A percentile compares a stretch with the other conserved stretches of the same genome.
phyloP scores from a whole-genome alignment of 2,329 filamentous ascomycete species.

The Coniochaeta pulveracea region DNA sequence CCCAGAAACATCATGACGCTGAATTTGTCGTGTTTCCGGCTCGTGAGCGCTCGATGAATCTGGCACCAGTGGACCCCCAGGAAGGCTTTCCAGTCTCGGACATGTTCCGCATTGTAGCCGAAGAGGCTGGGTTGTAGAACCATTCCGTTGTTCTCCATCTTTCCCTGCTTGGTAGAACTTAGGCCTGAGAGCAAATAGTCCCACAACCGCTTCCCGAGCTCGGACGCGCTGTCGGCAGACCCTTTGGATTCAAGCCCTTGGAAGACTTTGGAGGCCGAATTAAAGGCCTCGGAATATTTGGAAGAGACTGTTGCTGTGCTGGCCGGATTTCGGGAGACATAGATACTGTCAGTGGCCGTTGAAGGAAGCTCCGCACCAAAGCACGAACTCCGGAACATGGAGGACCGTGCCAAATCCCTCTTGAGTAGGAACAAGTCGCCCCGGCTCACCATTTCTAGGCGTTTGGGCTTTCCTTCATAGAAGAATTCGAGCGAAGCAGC shows the following conservation, averaged over 20 bases:
- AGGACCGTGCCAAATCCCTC: slow-evolving; percentile 27
- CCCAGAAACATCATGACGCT: slow-evolving; percentile 11
- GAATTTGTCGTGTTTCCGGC: not conserved
- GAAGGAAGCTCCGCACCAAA: slow-evolving; percentile 16
- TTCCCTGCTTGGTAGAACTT: not conserved
- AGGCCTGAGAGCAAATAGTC: too few relatives aligned
- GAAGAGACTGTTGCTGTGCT: not conserved
- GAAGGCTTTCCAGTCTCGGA: slow-evolving; percentile 4
- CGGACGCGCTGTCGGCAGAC: too few relatives aligned
- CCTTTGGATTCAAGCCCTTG: not conserved
- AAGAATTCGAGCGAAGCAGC: slow-evolving; percentile 18
- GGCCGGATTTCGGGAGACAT: slow-evolving; percentile 2
- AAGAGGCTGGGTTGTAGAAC: not conserved
- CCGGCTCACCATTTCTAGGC: not conserved
- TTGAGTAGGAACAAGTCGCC: slow-evolving; percentile 8
- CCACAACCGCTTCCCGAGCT: too few relatives aligned
- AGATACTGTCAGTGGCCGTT: slow-evolving; percentile 5
- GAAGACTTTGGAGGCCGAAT: not conserved
- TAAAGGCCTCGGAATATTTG: not conserved
- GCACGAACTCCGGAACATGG: slow-evolving; percentile 15
- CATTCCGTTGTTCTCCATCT: not conserved
- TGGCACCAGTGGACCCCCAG: slow-evolving; percentile 6
- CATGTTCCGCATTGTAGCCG: slow-evolving; percentile 5
- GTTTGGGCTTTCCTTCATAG: slow-evolving; percentile 1
- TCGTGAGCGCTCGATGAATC: slow-evolving; percentile 5